Base-by-base conservation (phyloP, 352 stramenopile genomes). In the Bremia lactucae region DNA sequence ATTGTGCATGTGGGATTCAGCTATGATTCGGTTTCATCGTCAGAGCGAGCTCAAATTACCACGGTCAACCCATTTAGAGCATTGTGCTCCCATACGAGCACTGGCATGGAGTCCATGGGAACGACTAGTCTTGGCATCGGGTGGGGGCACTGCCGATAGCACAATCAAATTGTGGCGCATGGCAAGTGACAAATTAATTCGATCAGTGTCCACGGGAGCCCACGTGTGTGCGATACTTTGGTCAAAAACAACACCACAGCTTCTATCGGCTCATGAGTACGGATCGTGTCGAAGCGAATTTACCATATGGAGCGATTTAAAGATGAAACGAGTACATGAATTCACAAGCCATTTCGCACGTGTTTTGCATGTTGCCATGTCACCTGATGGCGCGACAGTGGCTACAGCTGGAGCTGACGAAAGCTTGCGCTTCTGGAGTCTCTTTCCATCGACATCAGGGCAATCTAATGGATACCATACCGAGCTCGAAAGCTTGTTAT, bases 81-180 rank as follows among this genome's bases (percentile, higher is more conserved):
- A 99, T 62, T 65, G 78, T 28, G 94, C 94, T 2, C 94, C 94
- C 4, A 94, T 99, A 13, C 98, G 97, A 65, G 95, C 95, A 8
- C 68, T 98, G 15, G 91, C 94, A 2, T 98, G 95, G 95, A 97
- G 87, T 68, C 95, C 95, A 6, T 95, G 95, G 66, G 78, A 98
- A 49, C 78, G 87, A 13, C 84, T 96, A 49, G 46, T 97, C 7
- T 72, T 98, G 42, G 94, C 93, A 3, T 95, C 87, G 2, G 95
- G 95, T 19, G 95, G 90, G 9, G 95, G 95, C 31, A 97, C 94
- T 21, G 91, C 91, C 10, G 94, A 98, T 67, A 65, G 93, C 34
- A 91, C 71, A 40, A 98, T 98, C 68, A 98, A 98, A 70, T 92
- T 98, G 51, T 98, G 95, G 95, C 95, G 97, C 55, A 64, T 81